Evolutionary conservation across 106 monocot species (phyloP).

Genomic region (Agapanthus africanus): DNA sequence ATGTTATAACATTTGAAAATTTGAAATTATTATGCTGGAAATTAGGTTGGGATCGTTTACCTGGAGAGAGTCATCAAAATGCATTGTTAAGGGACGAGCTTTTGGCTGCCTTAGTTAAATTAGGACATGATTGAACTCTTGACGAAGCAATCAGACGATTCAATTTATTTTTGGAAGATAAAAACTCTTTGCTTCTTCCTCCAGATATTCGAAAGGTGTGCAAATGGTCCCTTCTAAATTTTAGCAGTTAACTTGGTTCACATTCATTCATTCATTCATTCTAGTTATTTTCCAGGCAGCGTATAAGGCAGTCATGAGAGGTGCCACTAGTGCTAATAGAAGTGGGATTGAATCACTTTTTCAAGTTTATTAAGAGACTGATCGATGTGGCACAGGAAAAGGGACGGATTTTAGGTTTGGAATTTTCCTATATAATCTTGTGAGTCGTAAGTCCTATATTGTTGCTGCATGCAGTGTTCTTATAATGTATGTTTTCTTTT

Average conservation of each 20-base stretch:
- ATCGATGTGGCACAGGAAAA: neutral
- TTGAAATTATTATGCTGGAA: neutral
- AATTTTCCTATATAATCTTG: neutral
- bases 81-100: neutral
- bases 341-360: neutral
- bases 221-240: neutral
- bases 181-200: constrained; percentile 1
- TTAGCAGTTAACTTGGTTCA: neutral
- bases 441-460: too few species aligned
- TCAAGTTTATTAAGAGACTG: neutral
- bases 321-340: neutral
- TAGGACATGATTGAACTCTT: neutral
- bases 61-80: neutral
- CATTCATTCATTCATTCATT: neutral
- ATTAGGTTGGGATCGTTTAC: neutral
- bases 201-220: neutral
- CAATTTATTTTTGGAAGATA: neutral
- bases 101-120: constrained; percentile 1
- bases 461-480: neutral
- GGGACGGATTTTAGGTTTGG: neutral
- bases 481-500: neutral
- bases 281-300: neutral
- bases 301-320: neutral
- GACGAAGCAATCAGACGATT: neutral
- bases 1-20: neutral